Evolutionary conservation across 2,329 filamentous ascomycete species (phyloP).

Genomic region (Phialocephala sp.): DNA sequence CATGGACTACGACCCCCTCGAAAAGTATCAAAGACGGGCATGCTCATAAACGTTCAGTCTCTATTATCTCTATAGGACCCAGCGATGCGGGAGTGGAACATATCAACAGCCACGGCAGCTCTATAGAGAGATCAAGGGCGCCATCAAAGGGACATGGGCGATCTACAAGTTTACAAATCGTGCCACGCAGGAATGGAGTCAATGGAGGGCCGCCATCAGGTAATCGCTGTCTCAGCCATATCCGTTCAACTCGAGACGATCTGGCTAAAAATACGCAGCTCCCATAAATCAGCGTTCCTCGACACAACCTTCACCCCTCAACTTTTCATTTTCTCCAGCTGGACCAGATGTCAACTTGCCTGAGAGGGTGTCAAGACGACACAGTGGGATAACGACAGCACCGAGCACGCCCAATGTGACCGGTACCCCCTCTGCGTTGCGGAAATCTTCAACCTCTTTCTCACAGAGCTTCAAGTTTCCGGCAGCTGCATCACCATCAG

Average conservation of each 20-base stretch:
- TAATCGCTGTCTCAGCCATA: slow-evolving; percentile 34
- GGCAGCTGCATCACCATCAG: slow-evolving; percentile 45
- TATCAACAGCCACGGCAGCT: slow-evolving; percentile 43
- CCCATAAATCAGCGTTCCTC: slow-evolving; percentile 43
- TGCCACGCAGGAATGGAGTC: slow-evolving; percentile 54
- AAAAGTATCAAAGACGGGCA: slow-evolving; percentile 50
- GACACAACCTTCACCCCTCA: slow-evolving; percentile 44
- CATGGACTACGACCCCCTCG: slow-evolving; percentile 34
- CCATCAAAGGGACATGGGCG: slow-evolving; percentile 71
- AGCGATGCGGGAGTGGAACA: slow-evolving; percentile 43
- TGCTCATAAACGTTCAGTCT: slow-evolving; percentile 76
- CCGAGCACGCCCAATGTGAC: slow-evolving; percentile 49
- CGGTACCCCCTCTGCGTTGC: slow-evolving; percentile 44
- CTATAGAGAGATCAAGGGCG: slow-evolving; percentile 52
- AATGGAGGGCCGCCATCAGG: slow-evolving; percentile 49
- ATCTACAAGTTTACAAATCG: slow-evolving; percentile 81
- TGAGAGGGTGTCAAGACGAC: slow-evolving; percentile 30
- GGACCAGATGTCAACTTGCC: slow-evolving; percentile 36
- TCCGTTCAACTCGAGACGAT: background rate
- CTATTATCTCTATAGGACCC: slow-evolving; percentile 79
- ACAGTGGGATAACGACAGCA: slow-evolving; percentile 41
- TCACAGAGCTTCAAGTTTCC: slow-evolving; percentile 64
- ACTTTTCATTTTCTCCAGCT: slow-evolving; percentile 40
- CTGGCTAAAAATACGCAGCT: slow-evolving; percentile 33
- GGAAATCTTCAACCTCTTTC: slow-evolving; percentile 33